Conservation (phyloP, 1,284 basidiomycete species). For the Cutaneotrichosporon dermatis region DNA sequence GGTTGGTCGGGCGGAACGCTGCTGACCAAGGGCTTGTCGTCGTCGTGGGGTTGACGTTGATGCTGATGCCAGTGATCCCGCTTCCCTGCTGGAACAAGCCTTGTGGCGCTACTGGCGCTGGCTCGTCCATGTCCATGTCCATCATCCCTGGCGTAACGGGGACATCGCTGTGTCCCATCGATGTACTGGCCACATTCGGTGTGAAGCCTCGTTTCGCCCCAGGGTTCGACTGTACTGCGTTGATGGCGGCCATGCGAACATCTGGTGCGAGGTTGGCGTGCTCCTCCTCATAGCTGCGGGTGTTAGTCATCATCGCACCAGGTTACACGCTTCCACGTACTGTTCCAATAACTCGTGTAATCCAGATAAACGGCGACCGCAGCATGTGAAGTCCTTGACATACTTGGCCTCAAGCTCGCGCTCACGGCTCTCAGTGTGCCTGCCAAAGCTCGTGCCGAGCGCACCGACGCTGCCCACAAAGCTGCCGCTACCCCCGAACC, state of each 20-base stretch:
- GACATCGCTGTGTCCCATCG: conserved; percentile 33
- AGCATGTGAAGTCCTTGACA: conserved; percentile 49
- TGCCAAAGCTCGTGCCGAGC: conserved; percentile 38
- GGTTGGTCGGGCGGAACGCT: conserved; percentile 28
- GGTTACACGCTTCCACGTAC: conserved; percentile 30
- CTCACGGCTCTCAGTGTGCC: conserved; percentile 38
- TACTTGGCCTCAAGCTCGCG: conserved; percentile 49
- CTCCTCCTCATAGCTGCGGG: conserved; percentile 48
- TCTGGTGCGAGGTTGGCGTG: conserved; percentile 46
- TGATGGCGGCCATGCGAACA: conserved; percentile 44
- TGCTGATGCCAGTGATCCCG: conserved; percentile 5
- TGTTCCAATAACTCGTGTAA: conserved; percentile 50
- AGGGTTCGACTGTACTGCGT: conserved; percentile 32
- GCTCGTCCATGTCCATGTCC: conserved; percentile 49
- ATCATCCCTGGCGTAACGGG: conserved; percentile 50
- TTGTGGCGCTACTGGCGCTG: conserved; percentile 15
- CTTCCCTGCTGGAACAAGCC: conserved; percentile 18
- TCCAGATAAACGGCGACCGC: conserved; percentile 46
- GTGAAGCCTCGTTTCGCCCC: conserved; percentile 4
- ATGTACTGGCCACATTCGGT: background rate
- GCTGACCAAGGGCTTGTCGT: conserved; percentile 31
- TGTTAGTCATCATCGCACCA: background rate
- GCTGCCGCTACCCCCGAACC: conserved; percentile 24
- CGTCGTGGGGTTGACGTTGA: conserved; percentile 7
- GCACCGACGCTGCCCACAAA: conserved; percentile 40